Percentiles rank a stretch among this genome's conserved stretches.
These are phyloP conservation scores for Pyrus bretschneideri DNA, from an alignment of 306 rosid species.

Conservation along the genomic window DNA sequence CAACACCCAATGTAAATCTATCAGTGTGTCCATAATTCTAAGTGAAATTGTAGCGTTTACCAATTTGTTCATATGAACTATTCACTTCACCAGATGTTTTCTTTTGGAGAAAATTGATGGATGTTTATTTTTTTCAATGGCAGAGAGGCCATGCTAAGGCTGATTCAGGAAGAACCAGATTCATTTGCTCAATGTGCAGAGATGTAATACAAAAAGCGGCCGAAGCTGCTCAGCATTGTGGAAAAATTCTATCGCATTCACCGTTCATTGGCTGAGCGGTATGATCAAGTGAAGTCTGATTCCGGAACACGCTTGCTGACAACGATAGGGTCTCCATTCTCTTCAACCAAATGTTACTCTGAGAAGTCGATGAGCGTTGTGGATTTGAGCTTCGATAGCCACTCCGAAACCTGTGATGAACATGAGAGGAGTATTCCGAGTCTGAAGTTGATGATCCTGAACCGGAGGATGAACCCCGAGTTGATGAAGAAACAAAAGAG, in stretches of 20 bases:
- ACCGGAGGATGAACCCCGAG: conserved; percentile 27
- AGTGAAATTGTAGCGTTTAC: not conserved
- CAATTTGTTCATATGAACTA: not conserved
- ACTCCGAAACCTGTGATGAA: conserved; percentile 38
- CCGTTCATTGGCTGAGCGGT: conserved; percentile 66
- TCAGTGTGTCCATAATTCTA: not conserved
- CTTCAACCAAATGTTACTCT: conserved; percentile 35
- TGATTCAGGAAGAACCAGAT: conserved; percentile 80
- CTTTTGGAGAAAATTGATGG: not conserved
- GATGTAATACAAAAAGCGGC: conserved; percentile 84
- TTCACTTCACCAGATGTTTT: not conserved
- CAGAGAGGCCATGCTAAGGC: conserved; percentile 62
- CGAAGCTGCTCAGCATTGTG: conserved; percentile 70
- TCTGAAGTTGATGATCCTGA: conserved; percentile 89
- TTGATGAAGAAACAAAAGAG: conserved; percentile 12
- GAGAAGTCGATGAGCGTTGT: conserved; percentile 27
- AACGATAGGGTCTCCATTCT: conserved; percentile 50
- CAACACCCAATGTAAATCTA: not conserved
- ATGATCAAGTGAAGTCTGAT: conserved; percentile 65
- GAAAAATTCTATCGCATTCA: conserved; percentile 77
- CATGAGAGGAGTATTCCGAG: conserved; percentile 44
- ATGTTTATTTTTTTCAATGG: conserved; percentile 1
- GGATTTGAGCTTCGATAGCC: conserved; percentile 47
- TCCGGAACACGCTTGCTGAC: conserved; percentile 40
- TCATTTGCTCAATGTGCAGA: conserved; percentile 90